phyloP scores from a whole-genome alignment of 2,329 filamentous ascomycete species.

The Neopestalotiopsis rosae region DNA sequence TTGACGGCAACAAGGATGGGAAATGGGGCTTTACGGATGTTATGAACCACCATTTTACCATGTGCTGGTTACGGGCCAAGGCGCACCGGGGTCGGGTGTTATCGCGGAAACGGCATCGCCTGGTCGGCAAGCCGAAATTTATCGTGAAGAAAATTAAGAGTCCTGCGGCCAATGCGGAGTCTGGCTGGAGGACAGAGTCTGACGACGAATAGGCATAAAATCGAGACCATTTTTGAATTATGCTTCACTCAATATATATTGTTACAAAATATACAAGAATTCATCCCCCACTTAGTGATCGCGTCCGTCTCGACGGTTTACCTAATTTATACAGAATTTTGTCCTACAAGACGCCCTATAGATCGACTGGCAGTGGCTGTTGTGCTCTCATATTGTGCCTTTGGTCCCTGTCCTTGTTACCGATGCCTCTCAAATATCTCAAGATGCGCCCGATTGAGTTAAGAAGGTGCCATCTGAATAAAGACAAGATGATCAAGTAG shows the following conservation, averaged over 20 bases:
- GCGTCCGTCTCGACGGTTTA: too few species aligned
- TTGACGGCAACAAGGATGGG: background rate
- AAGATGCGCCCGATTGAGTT: too few species aligned
- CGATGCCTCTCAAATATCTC: too few species aligned
- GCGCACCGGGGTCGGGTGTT: background rate
- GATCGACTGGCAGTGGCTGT: too few species aligned
- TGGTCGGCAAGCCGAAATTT: background rate
- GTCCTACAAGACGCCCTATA: background rate
- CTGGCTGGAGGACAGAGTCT: background rate
- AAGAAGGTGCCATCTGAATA: too few species aligned
- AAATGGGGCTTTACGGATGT: background rate
- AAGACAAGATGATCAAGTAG: background rate
- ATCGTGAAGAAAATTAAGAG: background rate
- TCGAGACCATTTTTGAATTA: too few species aligned
- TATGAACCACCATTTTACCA: background rate
- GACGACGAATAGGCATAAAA: background rate
- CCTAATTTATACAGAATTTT: constrained; percentile 11
- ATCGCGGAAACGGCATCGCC: background rate
- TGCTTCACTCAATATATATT: too few species aligned
- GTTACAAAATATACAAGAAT: too few species aligned
- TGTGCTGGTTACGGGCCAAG: background rate
- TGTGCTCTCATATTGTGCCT: too few species aligned
- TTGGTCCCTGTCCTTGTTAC: too few species aligned
- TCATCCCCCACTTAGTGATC: too few species aligned
- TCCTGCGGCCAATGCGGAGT: background rate